Percentiles rank a stretch among this genome's conserved stretches.
phyloP scores from a whole-genome alignment of 2,329 filamentous ascomycete species.

The Fusarium succisae region DNA sequence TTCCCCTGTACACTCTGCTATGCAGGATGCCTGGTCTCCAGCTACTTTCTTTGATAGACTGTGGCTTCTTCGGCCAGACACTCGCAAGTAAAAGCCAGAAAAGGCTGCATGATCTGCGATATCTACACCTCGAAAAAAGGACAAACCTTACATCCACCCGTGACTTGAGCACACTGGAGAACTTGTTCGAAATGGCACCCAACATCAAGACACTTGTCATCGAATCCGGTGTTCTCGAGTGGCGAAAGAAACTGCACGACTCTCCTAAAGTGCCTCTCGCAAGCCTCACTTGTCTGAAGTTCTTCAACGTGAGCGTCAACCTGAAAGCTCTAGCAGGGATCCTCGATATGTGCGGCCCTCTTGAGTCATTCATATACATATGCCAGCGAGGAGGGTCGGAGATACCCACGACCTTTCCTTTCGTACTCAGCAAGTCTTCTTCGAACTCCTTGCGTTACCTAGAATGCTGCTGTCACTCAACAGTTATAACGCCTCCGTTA shows the following conservation, averaged over 20 bases:
- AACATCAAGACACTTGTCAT: neutral
- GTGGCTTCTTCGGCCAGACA: fast-evolving
- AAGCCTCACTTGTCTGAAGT: neutral
- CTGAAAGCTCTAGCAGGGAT: fast-evolving
- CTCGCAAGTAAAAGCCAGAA: fast-evolving
- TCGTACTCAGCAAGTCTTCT: fast-evolving
- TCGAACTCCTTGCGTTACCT: neutral
- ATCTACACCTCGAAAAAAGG: neutral
- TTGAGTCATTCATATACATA: neutral
- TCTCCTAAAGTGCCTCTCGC: neutral
- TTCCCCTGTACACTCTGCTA: neutral
- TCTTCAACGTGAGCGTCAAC: neutral
- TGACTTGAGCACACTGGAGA: neutral
- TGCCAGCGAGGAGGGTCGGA: fast-evolving
- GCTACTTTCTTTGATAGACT: neutral
- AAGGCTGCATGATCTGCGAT: neutral
- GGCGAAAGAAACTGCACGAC: fast-evolving
- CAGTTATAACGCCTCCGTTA: fast-evolving
- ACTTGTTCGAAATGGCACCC: neutral
- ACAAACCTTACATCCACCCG: fast-evolving
- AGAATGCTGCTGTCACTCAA: neutral
- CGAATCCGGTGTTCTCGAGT: fast-evolving
- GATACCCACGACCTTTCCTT: fast-evolving
- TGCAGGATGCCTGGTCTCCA: neutral
- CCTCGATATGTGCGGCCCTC: neutral